Evolutionary conservation across 179 eudicot genomes (phyloP), one percentile per base, ranked within the genome.

Genomic region (Corrigiola litoralis): DNA sequence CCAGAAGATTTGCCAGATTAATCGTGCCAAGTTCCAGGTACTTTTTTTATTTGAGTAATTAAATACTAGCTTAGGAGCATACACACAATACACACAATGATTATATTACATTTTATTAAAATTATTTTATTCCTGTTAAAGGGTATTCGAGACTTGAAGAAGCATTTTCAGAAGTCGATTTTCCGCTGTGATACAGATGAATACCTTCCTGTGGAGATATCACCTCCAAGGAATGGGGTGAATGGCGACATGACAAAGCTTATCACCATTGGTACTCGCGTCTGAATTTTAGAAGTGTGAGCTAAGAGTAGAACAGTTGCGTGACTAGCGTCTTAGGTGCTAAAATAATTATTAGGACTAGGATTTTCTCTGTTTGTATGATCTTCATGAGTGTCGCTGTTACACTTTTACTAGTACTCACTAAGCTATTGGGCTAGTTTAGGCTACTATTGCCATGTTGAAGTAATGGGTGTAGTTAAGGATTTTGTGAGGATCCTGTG

Each of bases 1-100:
- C 3, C 46, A 20, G 12, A 84, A 84, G 56, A 62, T 76, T 1
- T 74, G 84, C 6, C 75, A 63, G 12, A 55, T 81, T 10, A 47
- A 70, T 13, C 77, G 73, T 56, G 88, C 88, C 0, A 51, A 28
- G 16, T 59, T 63, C 20, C 88, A 84, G 79, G 88, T 80, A 25
- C 31, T 42, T 3, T 16, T 6, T 17, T 38, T 36, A 16, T n/a
- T 5, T 31, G n/a, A n/a, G n/a, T n/a, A n/a, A n/a, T n/a, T n/a
- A n/a, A n/a, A n/a, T n/a, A n/a, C n/a, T n/a, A n/a, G n/a, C n/a
- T n/a, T n/a, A n/a, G n/a, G n/a, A n/a, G n/a, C n/a, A n/a, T n/a
- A n/a, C n/a, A n/a, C n/a, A n/a, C n/a, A n/a, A n/a, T n/a, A n/a
- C n/a, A n/a, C n/a, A n/a, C n/a, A n/a, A n/a, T n/a, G n/a, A n/a